Base-by-base conservation (phyloP, 495 filamentous ascomycete genomes). In the Penicillium mononematosum region DNA sequence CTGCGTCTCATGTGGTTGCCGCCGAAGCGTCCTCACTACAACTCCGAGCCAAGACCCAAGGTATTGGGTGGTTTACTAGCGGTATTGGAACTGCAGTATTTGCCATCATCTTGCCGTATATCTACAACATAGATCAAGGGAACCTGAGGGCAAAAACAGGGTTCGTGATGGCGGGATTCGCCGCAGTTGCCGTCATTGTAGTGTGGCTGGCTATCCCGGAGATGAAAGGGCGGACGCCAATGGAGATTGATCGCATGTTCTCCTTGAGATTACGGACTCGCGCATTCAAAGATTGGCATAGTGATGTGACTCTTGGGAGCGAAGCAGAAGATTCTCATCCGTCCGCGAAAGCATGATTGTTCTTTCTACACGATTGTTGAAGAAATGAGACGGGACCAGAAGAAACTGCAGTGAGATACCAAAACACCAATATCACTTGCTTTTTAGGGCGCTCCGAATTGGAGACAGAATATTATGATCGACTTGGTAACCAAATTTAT, bases 161-260 rank as follows among this genome's bases (percentile, higher is more conserved):
- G 9, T 75, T 75, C 24, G 55, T 74, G 1, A 70, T 69, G 52
- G 58, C 58, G 4, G 69, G 60, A 7, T 61, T 72, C n/a, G 65
- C 67, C 29, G 31, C 63, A 2, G 22, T 71, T 3, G 65, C 51
- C 0, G 16, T 67, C 16, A 31, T 60, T 5, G 52, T 39, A 1
- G 55, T 65, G 27, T 74, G 64, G 69, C 38, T 58, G 5, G 16
- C 56, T 32, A 59, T 75, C 7, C 72, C 72, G 0, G 72, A 75
- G 55, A 75, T 75, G 72, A 74, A 72, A 50, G 58, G 66, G 29
- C 50, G 64, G 8, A 64, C 60, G 3, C 54, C 64, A 1, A 60
- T 64, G 55, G 72, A 75, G 46, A 74, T 74, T 45, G 70, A 74
- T 54, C 60, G 58, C 0, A 69, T 76, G 72, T 76, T 74, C 56